A percentile compares a stretch with the other conserved stretches of the same genome.
These are phyloP conservation scores for Trichoderma arundinaceum DNA, from an alignment of 2,329 filamentous ascomycete species.

Conservation along the genomic window DNA sequence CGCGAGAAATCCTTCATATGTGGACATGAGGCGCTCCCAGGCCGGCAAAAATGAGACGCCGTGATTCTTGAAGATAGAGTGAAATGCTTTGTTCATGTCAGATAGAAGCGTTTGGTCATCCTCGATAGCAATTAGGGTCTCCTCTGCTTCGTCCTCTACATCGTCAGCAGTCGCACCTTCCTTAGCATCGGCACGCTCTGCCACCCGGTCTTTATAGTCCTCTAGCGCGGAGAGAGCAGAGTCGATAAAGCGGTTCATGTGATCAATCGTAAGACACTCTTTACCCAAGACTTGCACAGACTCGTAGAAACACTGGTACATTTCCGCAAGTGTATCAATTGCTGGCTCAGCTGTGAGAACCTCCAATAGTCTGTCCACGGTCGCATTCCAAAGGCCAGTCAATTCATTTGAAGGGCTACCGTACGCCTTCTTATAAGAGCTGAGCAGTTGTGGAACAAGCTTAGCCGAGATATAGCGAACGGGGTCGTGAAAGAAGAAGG, in stretches of 20 bases:
- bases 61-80: slow-evolving; percentile 98
- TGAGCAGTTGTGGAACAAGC: slow-evolving; percentile 89
- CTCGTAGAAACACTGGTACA: slow-evolving; percentile 99
- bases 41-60: slow-evolving; percentile 80
- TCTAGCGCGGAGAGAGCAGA: slow-evolving; percentile 84
- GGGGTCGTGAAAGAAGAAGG: slow-evolving; percentile 99
- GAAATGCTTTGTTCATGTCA: slow-evolving; percentile 99
- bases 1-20: slow-evolving; percentile 83
- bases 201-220: slow-evolving; percentile 89
- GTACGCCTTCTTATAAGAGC: slow-evolving; percentile 91
- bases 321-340: slow-evolving; percentile 94
- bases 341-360: slow-evolving; percentile 92
- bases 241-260: slow-evolving; percentile 88
- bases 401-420: slow-evolving; percentile 81
- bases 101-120: slow-evolving; percentile 96
- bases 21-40: slow-evolving; percentile 85
- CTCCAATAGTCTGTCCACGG: slow-evolving; percentile 89
- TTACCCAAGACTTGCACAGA: slow-evolving; percentile 93
- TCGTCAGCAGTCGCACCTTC: slow-evolving; percentile 77
- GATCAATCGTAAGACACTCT: slow-evolving; percentile 74
- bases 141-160: slow-evolving; percentile 87
- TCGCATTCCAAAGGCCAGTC: slow-evolving; percentile 80
- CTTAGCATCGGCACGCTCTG: slow-evolving; percentile 81
- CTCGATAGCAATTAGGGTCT: slow-evolving; percentile 88
- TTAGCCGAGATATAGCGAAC: slow-evolving; percentile 95